These are phyloP conservation scores for Chenopodium berlandieri DNA, from an alignment of 148 eudicot genomes.

Conservation along the genomic window DNA sequence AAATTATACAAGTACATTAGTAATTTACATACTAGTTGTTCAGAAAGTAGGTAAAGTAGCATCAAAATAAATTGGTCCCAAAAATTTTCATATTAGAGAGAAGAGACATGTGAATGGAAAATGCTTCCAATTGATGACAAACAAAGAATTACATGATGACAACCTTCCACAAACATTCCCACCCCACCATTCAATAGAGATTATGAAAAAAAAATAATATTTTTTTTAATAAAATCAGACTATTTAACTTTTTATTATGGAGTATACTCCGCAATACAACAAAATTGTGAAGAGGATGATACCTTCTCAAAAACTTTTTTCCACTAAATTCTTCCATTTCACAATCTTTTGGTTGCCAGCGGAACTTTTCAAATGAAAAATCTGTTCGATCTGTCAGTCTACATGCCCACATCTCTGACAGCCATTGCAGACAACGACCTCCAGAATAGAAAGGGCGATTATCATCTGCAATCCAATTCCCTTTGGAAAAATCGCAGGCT, in stretches of 20 bases:
- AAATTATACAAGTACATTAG: not conserved
- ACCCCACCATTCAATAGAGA: not conserved
- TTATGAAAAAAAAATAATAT: no score
- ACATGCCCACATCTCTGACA: slow-evolving; percentile 97
- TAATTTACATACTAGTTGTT: not conserved
- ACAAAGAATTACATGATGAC: no score
- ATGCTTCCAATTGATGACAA: not conserved
- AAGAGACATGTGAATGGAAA: not conserved
- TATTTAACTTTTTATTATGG: not conserved
- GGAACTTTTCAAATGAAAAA: slow-evolving; percentile 77
- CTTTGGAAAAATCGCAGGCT: slow-evolving; percentile 79
- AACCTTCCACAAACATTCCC: not conserved
- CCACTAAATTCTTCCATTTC: slow-evolving; percentile 70
- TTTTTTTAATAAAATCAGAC: not conserved
- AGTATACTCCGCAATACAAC: not conserved
- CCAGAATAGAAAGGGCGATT: slow-evolving; percentile 84
- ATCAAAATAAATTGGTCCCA: not conserved
- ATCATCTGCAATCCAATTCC: slow-evolving; percentile 84
- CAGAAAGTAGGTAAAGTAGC: not conserved
- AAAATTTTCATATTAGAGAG: not conserved
- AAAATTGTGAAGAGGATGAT: slow-evolving; percentile 1
- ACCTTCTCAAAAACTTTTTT: slow-evolving; percentile 65
- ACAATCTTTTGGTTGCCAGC: slow-evolving; percentile 86
- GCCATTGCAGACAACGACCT: slow-evolving; percentile 83
- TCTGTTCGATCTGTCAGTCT: slow-evolving; percentile 76